A percentile compares a stretch with the other conserved stretches of the same genome.
Conservation (phyloP, 176 grass and related monocot genomes). For the Cymbopogon citratus region DNA sequence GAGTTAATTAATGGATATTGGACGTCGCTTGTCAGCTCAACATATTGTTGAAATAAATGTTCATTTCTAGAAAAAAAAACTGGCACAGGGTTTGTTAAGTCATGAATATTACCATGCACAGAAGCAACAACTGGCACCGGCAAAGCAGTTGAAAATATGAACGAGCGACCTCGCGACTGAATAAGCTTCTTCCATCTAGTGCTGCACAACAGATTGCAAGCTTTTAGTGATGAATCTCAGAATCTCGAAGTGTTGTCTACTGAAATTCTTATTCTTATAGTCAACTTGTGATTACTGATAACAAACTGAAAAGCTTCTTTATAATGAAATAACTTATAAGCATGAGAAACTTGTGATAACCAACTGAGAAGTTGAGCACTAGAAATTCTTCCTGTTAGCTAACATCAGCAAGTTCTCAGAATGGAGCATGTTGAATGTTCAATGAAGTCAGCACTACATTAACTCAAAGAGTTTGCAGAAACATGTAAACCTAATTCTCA, state of each 20-base stretch:
- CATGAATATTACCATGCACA: conserved; percentile 59
- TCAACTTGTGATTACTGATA: background rate
- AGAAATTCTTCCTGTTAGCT: background rate
- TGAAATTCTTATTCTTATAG: background rate
- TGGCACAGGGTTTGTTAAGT: background rate
- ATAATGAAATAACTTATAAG: background rate
- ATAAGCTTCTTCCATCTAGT: conserved; percentile 80
- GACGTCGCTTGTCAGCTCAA: background rate
- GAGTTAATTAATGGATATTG: background rate
- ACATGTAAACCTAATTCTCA: background rate
- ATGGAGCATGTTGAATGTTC: background rate
- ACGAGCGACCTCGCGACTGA: conserved; percentile 81
- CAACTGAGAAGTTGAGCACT: background rate
- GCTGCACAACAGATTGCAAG: conserved; percentile 48
- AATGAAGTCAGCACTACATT: background rate
- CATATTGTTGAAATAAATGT: conserved; percentile 3
- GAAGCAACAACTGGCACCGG: conserved; percentile 80
- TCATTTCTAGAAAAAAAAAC: conserved; percentile 9
- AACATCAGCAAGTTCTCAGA: background rate
- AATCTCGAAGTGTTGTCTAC: background rate
- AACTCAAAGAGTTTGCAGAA: background rate
- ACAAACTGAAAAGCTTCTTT: background rate
- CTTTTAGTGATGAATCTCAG: conserved; percentile 6
- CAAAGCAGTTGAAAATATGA: conserved; percentile 91
- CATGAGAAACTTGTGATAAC: conserved; percentile 1